Evolutionary conservation across 805 yeast genomes (phyloP), one percentile per base, ranked within the genome.

Genomic region (Pichia deserticola): DNA sequence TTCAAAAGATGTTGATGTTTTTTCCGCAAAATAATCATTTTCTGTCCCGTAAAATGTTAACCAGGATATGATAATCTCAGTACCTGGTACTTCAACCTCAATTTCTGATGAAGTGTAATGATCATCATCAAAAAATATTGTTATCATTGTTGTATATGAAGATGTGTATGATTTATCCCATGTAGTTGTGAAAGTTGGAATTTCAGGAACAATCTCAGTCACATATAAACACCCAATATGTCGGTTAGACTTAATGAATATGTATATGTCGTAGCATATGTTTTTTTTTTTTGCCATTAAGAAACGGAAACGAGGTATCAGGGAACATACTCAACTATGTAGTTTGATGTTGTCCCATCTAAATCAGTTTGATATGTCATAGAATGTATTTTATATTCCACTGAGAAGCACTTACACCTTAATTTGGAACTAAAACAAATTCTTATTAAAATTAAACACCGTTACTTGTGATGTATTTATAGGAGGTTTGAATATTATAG

Each of bases 281-380:
- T 36, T 40, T 36, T 51, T 7, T 34, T 20, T n/a, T n/a, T n/a
- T n/a, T n/a, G n/a, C 52, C 54, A 45, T 15, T 38, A 51, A 25
- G 20, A 33, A 33, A 45, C 46, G 20, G 48, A 40, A 28, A 12
- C 13, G 4, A 44, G 43, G 32, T 48, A 49, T 5, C 47, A 36
- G 29, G 52, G 54, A 40, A 47, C 44, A 20, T 48, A 40, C 25
- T 46, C 45, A 40, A 48, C 15, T n/a, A 44, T 39, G 33, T 40
- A 29, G 5, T n/a, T 20, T 1, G 47, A 42, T 5, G 33, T 34
- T 4, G 37, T 42, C 27, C 20, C 4, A 7, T 44, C 48, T 9
- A 20, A 12, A 15, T 9, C 13, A 8, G 39, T 36, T 11, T 44
- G 34, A 3, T 35, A 8, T 5, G 54, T 48, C 5, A 33, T 10